Percentiles rank a stretch among this genome's conserved stretches.
phyloP scores from a whole-genome alignment of 2,329 filamentous ascomycete genomes.

The Ophiocordyceps sinensis region DNA sequence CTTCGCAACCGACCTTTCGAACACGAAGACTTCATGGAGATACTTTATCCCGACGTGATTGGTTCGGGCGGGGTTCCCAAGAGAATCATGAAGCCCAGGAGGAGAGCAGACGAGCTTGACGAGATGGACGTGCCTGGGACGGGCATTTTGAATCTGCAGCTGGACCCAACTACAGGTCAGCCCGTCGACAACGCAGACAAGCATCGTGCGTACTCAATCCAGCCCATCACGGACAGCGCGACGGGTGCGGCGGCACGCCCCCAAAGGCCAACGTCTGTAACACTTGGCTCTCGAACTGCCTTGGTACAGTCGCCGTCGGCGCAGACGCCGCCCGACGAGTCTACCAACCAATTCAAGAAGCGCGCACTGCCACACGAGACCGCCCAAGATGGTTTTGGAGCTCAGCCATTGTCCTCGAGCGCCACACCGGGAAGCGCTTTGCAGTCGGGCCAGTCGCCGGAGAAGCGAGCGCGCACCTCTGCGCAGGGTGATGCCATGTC shows the following conservation, averaged over 20 bases:
- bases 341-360: constrained; percentile 27
- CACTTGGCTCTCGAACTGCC: constrained; percentile 23
- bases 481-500: constrained; percentile 7
- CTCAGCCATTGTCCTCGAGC: constrained; percentile 11
- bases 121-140: constrained; percentile 34
- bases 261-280: constrained; percentile 15
- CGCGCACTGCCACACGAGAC: constrained; percentile 15
- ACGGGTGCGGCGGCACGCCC: constrained; percentile 8
- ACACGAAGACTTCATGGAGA: constrained; percentile 45
- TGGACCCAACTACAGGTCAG: constrained; percentile 15
- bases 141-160: constrained; percentile 28
- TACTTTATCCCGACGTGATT: constrained; percentile 44
- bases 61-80: constrained; percentile 46
- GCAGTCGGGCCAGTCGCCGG: constrained; percentile 15
- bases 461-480: constrained; percentile 19
- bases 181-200: constrained; percentile 12
- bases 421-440: constrained; percentile 18
- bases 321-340: constrained; percentile 42
- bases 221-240: constrained; percentile 13
- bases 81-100: constrained; percentile 39
- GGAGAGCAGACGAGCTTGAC: constrained; percentile 31
- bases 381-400: constrained; percentile 7
- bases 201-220: constrained; percentile 12
- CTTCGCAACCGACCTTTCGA: constrained; percentile 43
- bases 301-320: constrained; percentile 22